phyloP scores from a whole-genome alignment of 192 early-diverging fungal species.

The Gigaspora rosea region DNA sequence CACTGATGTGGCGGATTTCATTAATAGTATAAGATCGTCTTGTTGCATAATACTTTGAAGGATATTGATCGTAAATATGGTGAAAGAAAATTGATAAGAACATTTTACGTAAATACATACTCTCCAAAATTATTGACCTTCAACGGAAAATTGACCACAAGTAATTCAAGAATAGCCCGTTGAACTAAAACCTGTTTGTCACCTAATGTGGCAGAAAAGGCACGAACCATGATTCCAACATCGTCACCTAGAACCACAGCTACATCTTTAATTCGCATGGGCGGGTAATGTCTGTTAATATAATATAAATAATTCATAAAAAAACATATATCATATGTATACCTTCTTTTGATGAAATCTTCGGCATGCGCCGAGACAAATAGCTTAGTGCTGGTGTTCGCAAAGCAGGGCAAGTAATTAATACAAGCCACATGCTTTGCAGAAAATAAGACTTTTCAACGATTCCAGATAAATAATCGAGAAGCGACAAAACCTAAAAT shows the following conservation, averaged over 20 bases:
- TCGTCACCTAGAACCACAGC: slow-evolving; percentile 71
- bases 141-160: slow-evolving; percentile 72
- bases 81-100: not conserved
- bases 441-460: slow-evolving; percentile 82
- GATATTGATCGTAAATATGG: not conserved
- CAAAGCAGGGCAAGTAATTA: slow-evolving; percentile 69
- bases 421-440: slow-evolving; percentile 78
- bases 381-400: slow-evolving; percentile 79
- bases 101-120: not conserved
- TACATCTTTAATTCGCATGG: slow-evolving; percentile 49
- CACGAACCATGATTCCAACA: slow-evolving; percentile 70
- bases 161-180: slow-evolving; percentile 78
- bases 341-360: slow-evolving; percentile 68
- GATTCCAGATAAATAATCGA: slow-evolving; percentile 65
- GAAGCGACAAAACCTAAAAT: slow-evolving; percentile 49
- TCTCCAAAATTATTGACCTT: slow-evolving; percentile 50
- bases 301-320: not conserved
- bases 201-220: slow-evolving; percentile 67
- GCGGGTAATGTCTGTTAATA: not conserved
- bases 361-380: slow-evolving; percentile 71
- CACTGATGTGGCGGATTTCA: slow-evolving; percentile 73
- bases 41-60: slow-evolving; percentile 56
- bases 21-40: slow-evolving; percentile 67
- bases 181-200: slow-evolving; percentile 84
- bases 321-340: not conserved